A percentile compares a stretch with the other conserved stretches of the same genome.
These are phyloP conservation scores for Porphyrellus cyaneotinctus DNA, from an alignment of 768 basidiomycete genomes.

Conservation along the genomic window DNA sequence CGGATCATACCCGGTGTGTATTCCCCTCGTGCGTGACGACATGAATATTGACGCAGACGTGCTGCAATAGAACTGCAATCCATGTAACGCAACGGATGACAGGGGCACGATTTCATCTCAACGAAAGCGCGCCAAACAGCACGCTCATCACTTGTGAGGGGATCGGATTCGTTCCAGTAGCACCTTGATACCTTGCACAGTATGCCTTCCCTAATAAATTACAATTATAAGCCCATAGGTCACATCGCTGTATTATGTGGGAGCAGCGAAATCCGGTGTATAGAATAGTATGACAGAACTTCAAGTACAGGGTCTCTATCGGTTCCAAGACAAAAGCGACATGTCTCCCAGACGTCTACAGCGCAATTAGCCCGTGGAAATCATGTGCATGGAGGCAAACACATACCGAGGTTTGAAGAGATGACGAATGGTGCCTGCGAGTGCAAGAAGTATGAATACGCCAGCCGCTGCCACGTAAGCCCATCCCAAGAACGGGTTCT, in stretches of 20 bases:
- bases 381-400: not conserved
- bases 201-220: constrained; percentile 11
- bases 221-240: constrained; percentile 16
- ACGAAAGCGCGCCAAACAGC: constrained; percentile 39
- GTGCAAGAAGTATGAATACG: constrained; percentile 82
- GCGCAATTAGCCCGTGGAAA: constrained; percentile 1
- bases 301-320: constrained; percentile 28
- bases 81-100: constrained; percentile 69
- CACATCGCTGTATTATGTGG: constrained; percentile 22
- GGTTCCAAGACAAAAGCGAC: constrained; percentile 84
- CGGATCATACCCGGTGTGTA: constrained; percentile 62
- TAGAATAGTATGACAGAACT: constrained; percentile 13
- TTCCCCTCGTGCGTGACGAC: not conserved
- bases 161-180: constrained; percentile 47
- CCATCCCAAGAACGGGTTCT: constrained; percentile 98
- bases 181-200: constrained; percentile 1
- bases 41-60: not conserved
- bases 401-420: constrained; percentile 84
- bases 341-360: constrained; percentile 80
- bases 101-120: constrained; percentile 56
- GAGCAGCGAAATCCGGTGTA: constrained; percentile 12
- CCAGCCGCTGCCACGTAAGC: constrained; percentile 89
- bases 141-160: constrained; percentile 59
- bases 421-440: constrained; percentile 88
- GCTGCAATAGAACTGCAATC: constrained; percentile 55